Conservation (phyloP, 306 rosid species). For the Morella rubra region DNA sequence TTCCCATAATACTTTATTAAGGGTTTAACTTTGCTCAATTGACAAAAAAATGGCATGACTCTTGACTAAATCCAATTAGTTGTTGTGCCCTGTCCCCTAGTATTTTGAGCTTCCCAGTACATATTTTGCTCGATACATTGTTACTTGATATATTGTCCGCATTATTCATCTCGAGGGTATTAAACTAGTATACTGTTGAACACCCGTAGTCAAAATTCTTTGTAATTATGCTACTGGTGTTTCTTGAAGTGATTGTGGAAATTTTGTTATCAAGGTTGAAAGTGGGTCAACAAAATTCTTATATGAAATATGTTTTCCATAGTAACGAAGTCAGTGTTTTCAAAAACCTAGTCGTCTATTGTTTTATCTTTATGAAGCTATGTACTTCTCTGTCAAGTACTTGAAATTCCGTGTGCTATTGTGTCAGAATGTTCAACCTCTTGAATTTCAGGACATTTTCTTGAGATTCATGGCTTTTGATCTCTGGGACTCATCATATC, state of each 20-base stretch:
- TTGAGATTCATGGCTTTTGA: constrained; percentile 58
- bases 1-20: neutral
- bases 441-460: constrained; percentile 39
- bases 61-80: neutral
- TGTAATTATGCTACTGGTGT: neutral
- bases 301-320: neutral
- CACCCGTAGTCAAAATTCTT: neutral
- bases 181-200: neutral
- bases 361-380: neutral
- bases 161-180: neutral
- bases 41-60: neutral
- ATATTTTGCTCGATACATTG: neutral
- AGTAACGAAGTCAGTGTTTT: neutral
- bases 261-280: neutral
- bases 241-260: neutral
- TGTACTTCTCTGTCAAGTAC: neutral
- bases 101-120: neutral
- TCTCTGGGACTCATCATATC: constrained; percentile 57
- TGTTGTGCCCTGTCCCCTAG: neutral
- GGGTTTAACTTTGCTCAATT: neutral
- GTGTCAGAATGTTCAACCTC: no score
- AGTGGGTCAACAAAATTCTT: neutral
- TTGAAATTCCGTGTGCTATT: neutral
- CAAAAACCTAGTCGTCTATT: neutral
- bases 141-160: neutral